Evolutionary conservation across 2,329 filamentous ascomycete genomes (phyloP), one percentile per base, ranked within the genome.

Genomic region (Penicillium sp.): DNA sequence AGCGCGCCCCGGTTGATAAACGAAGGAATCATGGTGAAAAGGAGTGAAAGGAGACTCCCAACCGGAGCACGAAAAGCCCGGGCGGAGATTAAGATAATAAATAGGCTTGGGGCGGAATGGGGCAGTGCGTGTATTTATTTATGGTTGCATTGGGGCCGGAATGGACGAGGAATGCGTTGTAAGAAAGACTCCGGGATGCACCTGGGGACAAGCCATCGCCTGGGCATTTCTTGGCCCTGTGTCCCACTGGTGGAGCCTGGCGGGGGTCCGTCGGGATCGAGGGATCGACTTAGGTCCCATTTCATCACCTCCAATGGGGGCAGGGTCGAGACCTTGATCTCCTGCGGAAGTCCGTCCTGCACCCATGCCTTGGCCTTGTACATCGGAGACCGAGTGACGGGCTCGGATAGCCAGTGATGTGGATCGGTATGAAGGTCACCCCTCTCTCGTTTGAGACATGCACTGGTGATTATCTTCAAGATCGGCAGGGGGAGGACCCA

Each of bases 1-100:
- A 68, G 50, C 6, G 60, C 61, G 42, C 64, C 58, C 38, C 61
- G 56, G 47, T 56, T 62, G 10, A 66, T 49, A 18, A 66, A 54
- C 14, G 59, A 61, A 5, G 52, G 59, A 51, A 63, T 46, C 68
- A 69, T 69, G 38, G n/a, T 60, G 41, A 40, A 41, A 44, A 53
- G 33, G 48, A 53, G 40, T 14, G 47, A 56, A 51, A 35, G 20
- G 38, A 43, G 20, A 46, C 20, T 22, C 20, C 20, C 30, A 36
- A 42, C 51, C 50, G 31, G 22, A 22, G 28, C 35, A 39, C 11
- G 18, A 30, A 22, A 14, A 41, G 27, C n/a, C 33, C 22, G 10
- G 16, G 22, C n/a, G 25, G 8, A 27, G 11, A 31, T 25, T 7
- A 24, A 30, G 24, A 11, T 3, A 41, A 55, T 62, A 61, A 59